These are phyloP conservation scores for Paraleonurus japonicus DNA, from an alignment of 257 asterid genomes.

Conservation along the genomic window DNA sequence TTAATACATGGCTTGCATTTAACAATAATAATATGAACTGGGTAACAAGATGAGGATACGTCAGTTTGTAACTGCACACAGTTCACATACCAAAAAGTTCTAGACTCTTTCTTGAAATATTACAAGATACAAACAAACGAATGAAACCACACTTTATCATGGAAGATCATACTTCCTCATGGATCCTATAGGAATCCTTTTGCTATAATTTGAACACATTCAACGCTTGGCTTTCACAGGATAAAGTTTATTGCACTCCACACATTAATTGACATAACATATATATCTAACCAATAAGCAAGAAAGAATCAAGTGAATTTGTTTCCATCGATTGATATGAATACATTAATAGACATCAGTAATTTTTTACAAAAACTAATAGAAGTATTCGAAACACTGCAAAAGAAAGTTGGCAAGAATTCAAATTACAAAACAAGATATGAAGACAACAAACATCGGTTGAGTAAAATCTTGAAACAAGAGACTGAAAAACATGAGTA, in stretches of 20 bases:
- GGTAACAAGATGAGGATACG: neutral
- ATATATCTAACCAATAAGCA: no score
- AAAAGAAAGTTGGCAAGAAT: neutral
- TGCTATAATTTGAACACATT: neutral
- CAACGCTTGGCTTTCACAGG: neutral
- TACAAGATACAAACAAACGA: no score
- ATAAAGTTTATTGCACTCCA: neutral
- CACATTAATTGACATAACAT: neutral
- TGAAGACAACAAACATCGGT: neutral
- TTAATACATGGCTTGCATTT: no score
- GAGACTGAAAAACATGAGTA: neutral
- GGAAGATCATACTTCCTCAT: no score
- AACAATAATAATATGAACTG: neutral
- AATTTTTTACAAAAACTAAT: neutral
- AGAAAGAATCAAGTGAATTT: neutral
- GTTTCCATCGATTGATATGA: neutral
- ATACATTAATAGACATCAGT: neutral
- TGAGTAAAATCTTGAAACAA: neutral
- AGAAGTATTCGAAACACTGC: neutral
- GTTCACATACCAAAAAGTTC: no score
- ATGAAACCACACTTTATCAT: no score
- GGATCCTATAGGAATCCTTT: no score
- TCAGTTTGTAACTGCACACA: neutral
- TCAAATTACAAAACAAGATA: neutral
- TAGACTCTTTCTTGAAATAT: no score